These are phyloP conservation scores for Botrytis sinoallii DNA, from an alignment of 2,329 filamentous ascomycete genomes.

Conservation along the genomic window DNA sequence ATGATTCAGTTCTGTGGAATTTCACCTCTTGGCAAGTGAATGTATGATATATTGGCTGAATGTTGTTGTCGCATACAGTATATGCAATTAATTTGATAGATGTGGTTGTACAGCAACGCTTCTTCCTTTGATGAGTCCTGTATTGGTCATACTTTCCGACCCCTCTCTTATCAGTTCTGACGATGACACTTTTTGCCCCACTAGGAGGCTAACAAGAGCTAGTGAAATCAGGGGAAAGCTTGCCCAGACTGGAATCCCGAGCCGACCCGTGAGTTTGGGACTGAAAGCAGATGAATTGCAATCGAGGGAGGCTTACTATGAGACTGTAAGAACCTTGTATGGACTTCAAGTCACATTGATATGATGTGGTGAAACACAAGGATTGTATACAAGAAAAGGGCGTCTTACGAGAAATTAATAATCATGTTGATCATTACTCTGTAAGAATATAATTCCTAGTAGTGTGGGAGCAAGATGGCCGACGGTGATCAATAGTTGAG, in stretches of 20 bases:
- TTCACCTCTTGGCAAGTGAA: neutral
- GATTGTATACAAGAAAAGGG: neutral
- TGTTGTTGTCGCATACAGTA: constrained; percentile 16
- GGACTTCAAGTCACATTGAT: neutral
- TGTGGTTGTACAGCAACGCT: constrained; percentile 16
- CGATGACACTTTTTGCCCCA: constrained; percentile 2
- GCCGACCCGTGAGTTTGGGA: neutral
- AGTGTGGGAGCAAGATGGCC: neutral
- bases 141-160: constrained; percentile 10
- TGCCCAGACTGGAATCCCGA: constrained; percentile 11
- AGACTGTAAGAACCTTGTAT: neutral
- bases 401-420: neutral
- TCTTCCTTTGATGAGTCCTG: neutral
- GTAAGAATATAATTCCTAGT: neutral
- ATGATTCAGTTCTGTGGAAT: neutral
- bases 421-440: neutral
- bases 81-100: constrained; percentile 1
- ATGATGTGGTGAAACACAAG: neutral
- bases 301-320: neutral
- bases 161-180: constrained; percentile 17
- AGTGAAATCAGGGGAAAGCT: constrained; percentile 9
- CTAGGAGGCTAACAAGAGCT: neutral
- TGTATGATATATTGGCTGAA: constrained; percentile 4
- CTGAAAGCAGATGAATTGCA: neutral
- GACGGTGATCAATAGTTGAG: neutral